A percentile compares a stretch with the other conserved stretches of the same genome.
These are phyloP conservation scores for Populus alba DNA, from an alignment of 345 rosid species.

Conservation along the genomic window DNA sequence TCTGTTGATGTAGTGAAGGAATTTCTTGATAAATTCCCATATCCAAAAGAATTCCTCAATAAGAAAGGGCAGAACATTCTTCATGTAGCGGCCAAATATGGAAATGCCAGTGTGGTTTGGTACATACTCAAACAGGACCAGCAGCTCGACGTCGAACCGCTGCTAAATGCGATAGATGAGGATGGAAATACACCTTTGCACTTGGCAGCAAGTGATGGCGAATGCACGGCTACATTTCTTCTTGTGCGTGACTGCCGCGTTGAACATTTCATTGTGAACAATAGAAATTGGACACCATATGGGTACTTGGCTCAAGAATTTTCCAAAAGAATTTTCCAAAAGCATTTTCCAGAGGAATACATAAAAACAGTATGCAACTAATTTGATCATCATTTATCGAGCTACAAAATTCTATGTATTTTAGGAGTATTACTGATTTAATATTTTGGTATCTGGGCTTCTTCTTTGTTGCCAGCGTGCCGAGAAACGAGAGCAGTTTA, in stretches of 20 bases:
- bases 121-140: neutral
- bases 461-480: neutral
- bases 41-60: neutral
- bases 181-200: neutral
- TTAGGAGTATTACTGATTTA: neutral
- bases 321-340: neutral
- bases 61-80: neutral
- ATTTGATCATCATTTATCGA: too few species aligned
- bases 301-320: neutral
- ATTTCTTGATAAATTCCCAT: neutral
- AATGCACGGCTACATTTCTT: neutral
- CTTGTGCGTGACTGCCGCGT: neutral
- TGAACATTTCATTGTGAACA: neutral
- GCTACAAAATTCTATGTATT: neutral
- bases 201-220: neutral
- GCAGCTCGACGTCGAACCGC: neutral
- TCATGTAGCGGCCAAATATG: neutral
- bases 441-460: neutral
- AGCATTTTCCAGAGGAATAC: too few species aligned
- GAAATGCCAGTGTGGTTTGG: neutral
- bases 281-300: neutral
- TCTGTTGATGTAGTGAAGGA: neutral
- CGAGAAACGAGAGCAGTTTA: neutral
- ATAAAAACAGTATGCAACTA: too few species aligned
- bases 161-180: neutral